Evolutionary conservation across 805 yeast genomes (phyloP), one percentile per base, ranked within the genome.

Genomic region (Priceomyces carsonii): DNA sequence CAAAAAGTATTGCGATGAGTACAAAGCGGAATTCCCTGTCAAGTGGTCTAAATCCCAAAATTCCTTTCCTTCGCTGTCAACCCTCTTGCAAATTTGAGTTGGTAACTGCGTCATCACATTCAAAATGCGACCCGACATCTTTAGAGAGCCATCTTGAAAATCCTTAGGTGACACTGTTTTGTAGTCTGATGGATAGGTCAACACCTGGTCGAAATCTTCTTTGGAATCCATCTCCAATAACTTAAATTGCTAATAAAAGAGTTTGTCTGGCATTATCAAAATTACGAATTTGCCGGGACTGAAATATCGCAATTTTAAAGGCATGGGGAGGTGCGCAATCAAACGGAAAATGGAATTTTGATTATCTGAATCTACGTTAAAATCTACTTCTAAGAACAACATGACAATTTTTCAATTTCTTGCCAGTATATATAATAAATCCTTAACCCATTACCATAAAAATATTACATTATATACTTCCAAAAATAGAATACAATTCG

Each of bases 11-110:
- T 85, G 75, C 12, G 95, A 79, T 3, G 95, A 80, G 51, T 84
- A 82, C 23, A 91, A 63, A 0, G 97, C 95, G 7, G 93, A 80
- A 50, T 86, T 85, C 2, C 98, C 98, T 6, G 93, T 71, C 8
- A 80, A 65, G 25, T 81, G 79, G 35, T 71, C 75, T 26, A 82
- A 76, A 35, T 71, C 72, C 87, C 85, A 81, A 33, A 45, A 47
- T n/a, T 57, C 59, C 8, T 59, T 53, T 8, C 57, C 61, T 4
- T 51, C 45, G 8, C 44, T 43, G 22, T 55, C 58, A 8, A 56
- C 56, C 26, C 64, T 55, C 42, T 66, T 74, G 53, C 60, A 63
- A 37, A 83, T 76, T 41, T 76, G 82, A 31, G 77, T 73, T 3
- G 93, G 89, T 38, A 85, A 67, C 44, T 73, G 76, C 10, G 90